These are phyloP conservation scores for Metrosideros polymorpha DNA, from an alignment of 441 rosid species.

Conservation along the genomic window DNA sequence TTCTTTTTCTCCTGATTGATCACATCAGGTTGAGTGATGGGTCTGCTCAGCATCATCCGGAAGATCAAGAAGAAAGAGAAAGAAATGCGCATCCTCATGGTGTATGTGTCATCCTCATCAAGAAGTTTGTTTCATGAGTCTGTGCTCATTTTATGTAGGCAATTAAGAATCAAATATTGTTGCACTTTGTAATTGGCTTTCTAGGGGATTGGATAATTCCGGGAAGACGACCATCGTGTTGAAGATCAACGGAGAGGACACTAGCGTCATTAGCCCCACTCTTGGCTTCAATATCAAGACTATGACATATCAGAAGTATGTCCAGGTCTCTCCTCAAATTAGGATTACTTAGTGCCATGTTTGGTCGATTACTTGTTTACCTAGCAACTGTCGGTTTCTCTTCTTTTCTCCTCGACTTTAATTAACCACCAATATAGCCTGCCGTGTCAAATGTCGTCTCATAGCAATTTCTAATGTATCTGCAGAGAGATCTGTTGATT, in stretches of 20 bases:
- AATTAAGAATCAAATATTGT: neutral
- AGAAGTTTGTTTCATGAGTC: neutral
- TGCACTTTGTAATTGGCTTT: neutral
- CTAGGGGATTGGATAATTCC: constrained; percentile 46
- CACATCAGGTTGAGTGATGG: constrained; percentile 24
- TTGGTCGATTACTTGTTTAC: neutral
- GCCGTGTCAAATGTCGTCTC: neutral
- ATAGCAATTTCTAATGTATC: neutral
- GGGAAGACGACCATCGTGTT: constrained; percentile 93
- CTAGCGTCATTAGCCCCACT: constrained; percentile 84
- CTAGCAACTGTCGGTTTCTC: neutral
- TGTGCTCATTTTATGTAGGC: neutral
- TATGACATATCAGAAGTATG: constrained; percentile 19
- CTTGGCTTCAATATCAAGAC: constrained; percentile 96
- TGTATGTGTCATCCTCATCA: constrained; percentile 34
- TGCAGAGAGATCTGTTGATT: neutral
- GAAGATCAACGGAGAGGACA: constrained; percentile 92
- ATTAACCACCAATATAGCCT: neutral
- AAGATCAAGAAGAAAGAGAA: constrained; percentile 94
- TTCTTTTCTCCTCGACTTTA: neutral
- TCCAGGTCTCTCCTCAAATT: neutral
- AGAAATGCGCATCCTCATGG: constrained; percentile 97
- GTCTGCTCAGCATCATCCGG: constrained; percentile 76
- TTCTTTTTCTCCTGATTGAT: neutral
- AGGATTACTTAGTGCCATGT: neutral